phyloP scores from a whole-genome alignment of 768 basidiomycete genomes.

The Leucosporidium scottii region DNA sequence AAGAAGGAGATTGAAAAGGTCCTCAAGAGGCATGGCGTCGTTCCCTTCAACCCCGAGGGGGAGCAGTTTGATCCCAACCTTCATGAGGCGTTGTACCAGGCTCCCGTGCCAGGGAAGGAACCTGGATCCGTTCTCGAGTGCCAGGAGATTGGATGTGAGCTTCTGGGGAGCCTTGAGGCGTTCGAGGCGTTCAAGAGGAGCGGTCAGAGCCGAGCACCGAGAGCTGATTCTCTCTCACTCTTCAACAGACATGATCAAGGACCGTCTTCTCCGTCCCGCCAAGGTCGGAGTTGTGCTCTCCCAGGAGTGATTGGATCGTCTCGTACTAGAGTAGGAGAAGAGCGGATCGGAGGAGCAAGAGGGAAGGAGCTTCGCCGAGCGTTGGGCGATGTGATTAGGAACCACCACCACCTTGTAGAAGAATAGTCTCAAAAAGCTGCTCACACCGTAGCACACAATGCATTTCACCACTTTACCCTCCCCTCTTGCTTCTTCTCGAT shows the following conservation, averaged over 20 bases:
- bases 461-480: not conserved
- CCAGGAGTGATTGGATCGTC: constrained; percentile 17
- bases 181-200: too few relatives aligned
- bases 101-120: constrained; percentile 75
- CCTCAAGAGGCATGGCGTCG: constrained; percentile 83
- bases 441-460: not conserved
- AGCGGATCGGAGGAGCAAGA: too few relatives aligned
- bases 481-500: too few relatives aligned
- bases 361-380: too few relatives aligned
- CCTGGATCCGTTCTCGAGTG: constrained; percentile 85
- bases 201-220: not conserved
- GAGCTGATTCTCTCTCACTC: too few relatives aligned
- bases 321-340: not conserved
- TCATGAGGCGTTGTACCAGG: constrained; percentile 93
- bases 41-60: constrained; percentile 82
- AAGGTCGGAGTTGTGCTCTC: constrained; percentile 88
- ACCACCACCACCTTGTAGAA: too few relatives aligned
- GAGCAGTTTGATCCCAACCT: constrained; percentile 90
- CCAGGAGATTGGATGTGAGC: constrained; percentile 53
- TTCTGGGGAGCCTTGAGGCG: too few relatives aligned
- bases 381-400: too few relatives aligned
- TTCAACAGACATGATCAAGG: constrained; percentile 81
- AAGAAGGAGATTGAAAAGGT: constrained; percentile 82
- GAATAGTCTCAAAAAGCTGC: not conserved
- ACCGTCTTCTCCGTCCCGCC: constrained; percentile 82